Percentiles rank a stretch among this genome's conserved stretches.
These are phyloP conservation scores for Cyclotella baltica DNA, from an alignment of 108 stramenopile genomes.

Conservation along the genomic window DNA sequence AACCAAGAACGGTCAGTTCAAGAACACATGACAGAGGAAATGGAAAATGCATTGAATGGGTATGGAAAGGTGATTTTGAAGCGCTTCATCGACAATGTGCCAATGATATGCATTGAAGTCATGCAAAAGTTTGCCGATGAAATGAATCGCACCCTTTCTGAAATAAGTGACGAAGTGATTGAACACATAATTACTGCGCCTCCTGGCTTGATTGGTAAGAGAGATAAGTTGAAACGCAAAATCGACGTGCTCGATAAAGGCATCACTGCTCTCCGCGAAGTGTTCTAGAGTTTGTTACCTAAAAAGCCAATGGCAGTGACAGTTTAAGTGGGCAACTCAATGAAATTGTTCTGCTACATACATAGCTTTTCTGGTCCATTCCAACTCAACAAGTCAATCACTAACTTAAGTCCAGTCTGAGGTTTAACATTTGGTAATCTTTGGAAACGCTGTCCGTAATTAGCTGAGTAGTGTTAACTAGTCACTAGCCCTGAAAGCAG, in stretches of 20 bases:
- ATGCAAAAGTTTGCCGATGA: conserved; percentile 38
- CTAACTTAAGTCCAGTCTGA: too few relatives aligned
- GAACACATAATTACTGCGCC: conserved; percentile 24
- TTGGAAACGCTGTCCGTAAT: too few relatives aligned
- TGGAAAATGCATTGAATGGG: conserved; percentile 66
- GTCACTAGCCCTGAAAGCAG: too few relatives aligned
- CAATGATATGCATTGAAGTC: conserved; percentile 66
- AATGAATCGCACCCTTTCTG: conserved; percentile 22
- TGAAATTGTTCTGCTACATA: too few relatives aligned
- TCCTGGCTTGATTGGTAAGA: conserved; percentile 10
- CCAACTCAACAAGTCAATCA: too few relatives aligned
- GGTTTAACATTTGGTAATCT: too few relatives aligned
- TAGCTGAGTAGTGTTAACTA: too few relatives aligned
- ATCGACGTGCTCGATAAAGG: conserved; percentile 27
- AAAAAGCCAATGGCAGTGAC: too few relatives aligned
- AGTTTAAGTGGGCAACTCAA: too few relatives aligned
- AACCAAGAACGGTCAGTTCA: conserved; percentile 54
- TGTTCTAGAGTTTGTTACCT: too few relatives aligned
- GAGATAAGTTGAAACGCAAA: conserved; percentile 30
- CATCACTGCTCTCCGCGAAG: background rate
- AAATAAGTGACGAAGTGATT: conserved; percentile 34
- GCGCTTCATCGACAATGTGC: conserved; percentile 75
- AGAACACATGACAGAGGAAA: conserved; percentile 74
- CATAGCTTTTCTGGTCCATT: too few relatives aligned
- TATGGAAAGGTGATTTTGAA: conserved; percentile 73